These are phyloP conservation scores for Nakazawaea wyomingensis DNA, from an alignment of 805 yeast genomes.

Conservation along the genomic window DNA sequence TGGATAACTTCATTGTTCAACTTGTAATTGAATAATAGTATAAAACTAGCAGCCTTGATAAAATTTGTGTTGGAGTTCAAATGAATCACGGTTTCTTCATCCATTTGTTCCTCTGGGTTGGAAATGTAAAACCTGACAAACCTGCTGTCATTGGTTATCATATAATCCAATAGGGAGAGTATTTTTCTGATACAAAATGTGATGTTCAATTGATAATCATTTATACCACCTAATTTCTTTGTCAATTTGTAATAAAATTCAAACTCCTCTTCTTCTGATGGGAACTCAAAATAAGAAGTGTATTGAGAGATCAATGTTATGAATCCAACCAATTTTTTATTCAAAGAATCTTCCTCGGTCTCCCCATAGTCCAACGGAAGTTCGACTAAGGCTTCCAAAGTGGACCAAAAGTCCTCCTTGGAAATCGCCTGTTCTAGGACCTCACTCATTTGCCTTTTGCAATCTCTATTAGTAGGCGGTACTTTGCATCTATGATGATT, in stretches of 20 bases:
- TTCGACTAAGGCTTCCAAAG: constrained; percentile 25
- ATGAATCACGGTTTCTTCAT: constrained; percentile 1
- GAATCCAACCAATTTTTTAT: constrained; percentile 28
- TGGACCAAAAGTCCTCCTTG: constrained; percentile 26
- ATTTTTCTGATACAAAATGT: constrained; percentile 46
- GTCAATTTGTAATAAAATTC: constrained; percentile 23
- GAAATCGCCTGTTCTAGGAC: constrained; percentile 18
- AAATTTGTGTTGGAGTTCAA: constrained; percentile 25
- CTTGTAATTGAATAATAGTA: constrained; percentile 22
- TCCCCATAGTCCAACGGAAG: constrained; percentile 16
- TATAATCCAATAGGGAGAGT: constrained; percentile 36
- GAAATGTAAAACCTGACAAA: constrained; percentile 15
- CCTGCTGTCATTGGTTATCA: constrained; percentile 21
- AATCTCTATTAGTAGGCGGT: no score
- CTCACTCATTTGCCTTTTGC: no score
- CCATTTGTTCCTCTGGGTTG: constrained; percentile 10
- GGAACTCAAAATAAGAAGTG: constrained; percentile 15
- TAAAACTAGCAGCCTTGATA: constrained; percentile 28
- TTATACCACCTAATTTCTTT: constrained; percentile 20
- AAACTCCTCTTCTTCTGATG: constrained; percentile 21
- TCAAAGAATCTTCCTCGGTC: constrained; percentile 24
- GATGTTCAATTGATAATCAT: constrained; percentile 29
- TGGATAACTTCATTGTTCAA: constrained; percentile 28
- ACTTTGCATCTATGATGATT: no score
- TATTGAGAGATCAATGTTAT: constrained; percentile 23